Evolutionary conservation across 2,329 filamentous ascomycete species (phyloP).

Genomic region (Plectosphaerella cucumerina): DNA sequence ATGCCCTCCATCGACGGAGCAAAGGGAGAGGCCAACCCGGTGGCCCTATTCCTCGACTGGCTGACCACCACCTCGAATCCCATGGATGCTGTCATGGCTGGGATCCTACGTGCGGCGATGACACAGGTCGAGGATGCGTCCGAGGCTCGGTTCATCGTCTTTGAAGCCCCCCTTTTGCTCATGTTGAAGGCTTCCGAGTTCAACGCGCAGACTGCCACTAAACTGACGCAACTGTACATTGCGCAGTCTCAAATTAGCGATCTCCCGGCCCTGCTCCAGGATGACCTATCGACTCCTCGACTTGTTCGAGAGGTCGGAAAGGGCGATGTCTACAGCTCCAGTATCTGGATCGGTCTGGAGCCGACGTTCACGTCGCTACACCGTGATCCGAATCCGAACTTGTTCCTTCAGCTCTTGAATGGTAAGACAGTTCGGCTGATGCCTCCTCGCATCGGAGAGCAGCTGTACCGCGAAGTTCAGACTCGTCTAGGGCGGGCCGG

Average conservation of each 20-base stretch:
- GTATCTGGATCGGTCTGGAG: conserved; percentile 82
- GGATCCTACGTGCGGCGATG: conserved; percentile 23
- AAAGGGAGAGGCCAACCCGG: neutral
- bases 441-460: conserved; percentile 56
- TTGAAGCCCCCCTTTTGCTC: conserved; percentile 59
- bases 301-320: conserved; percentile 61
- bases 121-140: conserved; percentile 10
- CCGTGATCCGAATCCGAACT: conserved; percentile 88
- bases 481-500: conserved; percentile 29
- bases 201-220: conserved; percentile 27
- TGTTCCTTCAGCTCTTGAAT: conserved; percentile 80
- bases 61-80: conserved; percentile 12
- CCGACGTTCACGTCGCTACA: conserved; percentile 90
- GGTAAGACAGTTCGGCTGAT: conserved; percentile 71
- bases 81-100: conserved; percentile 24
- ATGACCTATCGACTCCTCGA: conserved; percentile 64
- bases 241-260: conserved; percentile 73
- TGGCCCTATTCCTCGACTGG: conserved; percentile 10
- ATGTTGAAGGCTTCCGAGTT: conserved; percentile 55
- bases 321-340: conserved; percentile 83
- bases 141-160: conserved; percentile 43
- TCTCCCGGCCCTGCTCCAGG: conserved; percentile 58
- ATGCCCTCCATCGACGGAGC: conserved; percentile 11
- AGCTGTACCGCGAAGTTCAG: conserved; percentile 56
- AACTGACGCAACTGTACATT: conserved; percentile 62